Percentiles rank a stretch among this genome's conserved stretches.
Conservation (phyloP, 495 filamentous ascomycete species). For the Choiromyces venosus region DNA sequence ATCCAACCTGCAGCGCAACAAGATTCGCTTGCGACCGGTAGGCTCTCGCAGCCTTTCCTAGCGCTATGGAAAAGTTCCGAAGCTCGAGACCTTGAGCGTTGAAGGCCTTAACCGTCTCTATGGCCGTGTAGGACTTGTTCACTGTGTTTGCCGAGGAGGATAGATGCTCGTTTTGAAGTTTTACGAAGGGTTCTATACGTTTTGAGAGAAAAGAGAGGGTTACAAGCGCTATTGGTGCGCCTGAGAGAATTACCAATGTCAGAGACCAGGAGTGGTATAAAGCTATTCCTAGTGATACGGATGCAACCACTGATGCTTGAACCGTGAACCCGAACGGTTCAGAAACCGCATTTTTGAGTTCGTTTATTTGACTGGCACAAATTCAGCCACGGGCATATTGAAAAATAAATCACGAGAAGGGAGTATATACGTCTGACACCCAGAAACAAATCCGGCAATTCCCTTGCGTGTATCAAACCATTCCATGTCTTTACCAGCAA, state of each 20-base stretch:
- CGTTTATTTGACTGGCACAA: constrained; percentile 62
- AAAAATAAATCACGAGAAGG: not conserved
- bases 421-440: constrained; percentile 63
- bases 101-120: constrained; percentile 83
- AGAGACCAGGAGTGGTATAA: constrained; percentile 78
- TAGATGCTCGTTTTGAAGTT: constrained; percentile 63
- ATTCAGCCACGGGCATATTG: constrained; percentile 21
- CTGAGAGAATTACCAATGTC: constrained; percentile 72
- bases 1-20: constrained; percentile 64
- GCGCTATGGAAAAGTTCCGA: constrained; percentile 56
- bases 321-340: constrained; percentile 67
- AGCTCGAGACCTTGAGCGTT: constrained; percentile 70
- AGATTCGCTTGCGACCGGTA: constrained; percentile 64
- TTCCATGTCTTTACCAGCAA: constrained; percentile 65
- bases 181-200: constrained; percentile 60
- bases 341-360: constrained; percentile 73
- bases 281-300: constrained; percentile 62
- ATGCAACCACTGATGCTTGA: constrained; percentile 56
- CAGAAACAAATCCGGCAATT: constrained; percentile 62
- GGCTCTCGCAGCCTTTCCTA: constrained; percentile 55
- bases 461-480: constrained; percentile 80
- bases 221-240: constrained; percentile 61
- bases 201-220: constrained; percentile 56
- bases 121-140: constrained; percentile 61
- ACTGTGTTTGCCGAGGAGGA: constrained; percentile 65